These are phyloP conservation scores for Aspergillus glaucus DNA, from an alignment of 2,329 filamentous ascomycete species.

Conservation along the genomic window DNA sequence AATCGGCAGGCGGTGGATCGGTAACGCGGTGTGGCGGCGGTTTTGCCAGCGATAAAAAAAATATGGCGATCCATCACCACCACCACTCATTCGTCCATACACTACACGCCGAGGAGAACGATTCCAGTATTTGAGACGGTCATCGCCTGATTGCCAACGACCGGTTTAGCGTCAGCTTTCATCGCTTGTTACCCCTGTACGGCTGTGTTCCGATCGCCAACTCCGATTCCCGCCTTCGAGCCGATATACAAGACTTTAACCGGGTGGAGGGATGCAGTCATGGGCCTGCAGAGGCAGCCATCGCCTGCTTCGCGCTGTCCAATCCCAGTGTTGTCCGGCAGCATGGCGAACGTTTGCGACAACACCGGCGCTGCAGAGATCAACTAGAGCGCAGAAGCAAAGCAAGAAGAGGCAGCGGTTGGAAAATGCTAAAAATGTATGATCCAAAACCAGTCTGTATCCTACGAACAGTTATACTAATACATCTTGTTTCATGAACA, in stretches of 20 bases:
- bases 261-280: constrained; percentile 33
- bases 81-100: too few relatives aligned
- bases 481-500: background rate
- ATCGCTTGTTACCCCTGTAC: too few relatives aligned
- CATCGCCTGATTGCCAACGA: too few relatives aligned
- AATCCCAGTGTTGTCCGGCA: constrained; percentile 21
- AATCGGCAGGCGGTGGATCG: constrained; percentile 4
- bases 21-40: constrained; percentile 4
- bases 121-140: too few relatives aligned
- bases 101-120: too few relatives aligned
- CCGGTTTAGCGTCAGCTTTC: too few relatives aligned
- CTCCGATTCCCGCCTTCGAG: too few relatives aligned
- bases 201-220: too few relatives aligned
- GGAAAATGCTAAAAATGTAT: too few relatives aligned
- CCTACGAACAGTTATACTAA: too few relatives aligned
- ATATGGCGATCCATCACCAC: too few relatives aligned
- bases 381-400: constrained; percentile 9
- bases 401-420: constrained; percentile 3
- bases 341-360: constrained; percentile 25
- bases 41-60: background rate
- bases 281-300: constrained; percentile 28
- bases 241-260: background rate
- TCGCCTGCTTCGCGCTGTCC: constrained; percentile 39
- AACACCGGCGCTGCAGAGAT: constrained; percentile 20
- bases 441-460: too few relatives aligned